Percentiles rank a stretch among this genome's conserved stretches.
Evolutionary conservation across 352 stramenopile species (phyloP).

Genomic region (Globisporangium cederbergense): DNA sequence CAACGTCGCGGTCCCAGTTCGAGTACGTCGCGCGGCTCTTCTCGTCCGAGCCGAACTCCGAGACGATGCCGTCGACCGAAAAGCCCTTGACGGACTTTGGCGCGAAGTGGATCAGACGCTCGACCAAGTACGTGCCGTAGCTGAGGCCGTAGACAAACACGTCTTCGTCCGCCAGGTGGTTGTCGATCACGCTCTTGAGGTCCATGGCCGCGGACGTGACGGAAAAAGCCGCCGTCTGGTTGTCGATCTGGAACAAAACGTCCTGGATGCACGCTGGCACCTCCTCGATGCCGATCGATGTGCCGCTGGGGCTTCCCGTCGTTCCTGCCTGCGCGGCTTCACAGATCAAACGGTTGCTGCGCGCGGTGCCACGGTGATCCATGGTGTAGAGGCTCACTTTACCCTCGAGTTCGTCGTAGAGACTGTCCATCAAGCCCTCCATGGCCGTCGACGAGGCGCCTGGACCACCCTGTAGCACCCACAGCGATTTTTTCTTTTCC

Average conservation of each 20-base stretch:
- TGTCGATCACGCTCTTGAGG: slow-evolving; percentile 48
- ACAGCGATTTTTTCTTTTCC: slow-evolving; percentile 43
- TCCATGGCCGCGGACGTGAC: slow-evolving; percentile 75
- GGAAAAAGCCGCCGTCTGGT: slow-evolving; percentile 63
- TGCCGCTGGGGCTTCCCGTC: slow-evolving; percentile 46
- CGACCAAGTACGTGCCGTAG: slow-evolving; percentile 72
- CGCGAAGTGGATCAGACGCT: slow-evolving; percentile 56
- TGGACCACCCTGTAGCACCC: slow-evolving; percentile 68
- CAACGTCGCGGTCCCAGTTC: slow-evolving; percentile 78
- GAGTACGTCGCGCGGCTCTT: slow-evolving; percentile 69
- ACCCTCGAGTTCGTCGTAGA: slow-evolving; percentile 47
- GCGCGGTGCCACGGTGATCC: slow-evolving; percentile 60
- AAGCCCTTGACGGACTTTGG: slow-evolving; percentile 46
- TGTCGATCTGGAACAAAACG: slow-evolving; percentile 69
- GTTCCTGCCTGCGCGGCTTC: slow-evolving; percentile 45
- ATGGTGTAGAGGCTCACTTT: slow-evolving; percentile 66
- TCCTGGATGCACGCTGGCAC: slow-evolving; percentile 68
- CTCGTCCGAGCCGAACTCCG: slow-evolving; percentile 43
- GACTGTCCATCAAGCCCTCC: slow-evolving; percentile 54
- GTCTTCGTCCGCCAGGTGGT: slow-evolving; percentile 41
- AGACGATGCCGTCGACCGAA: slow-evolving; percentile 64
- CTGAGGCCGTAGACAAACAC: slow-evolving; percentile 74
- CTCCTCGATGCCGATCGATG: slow-evolving; percentile 48
- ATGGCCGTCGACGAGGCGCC: slow-evolving; percentile 70
- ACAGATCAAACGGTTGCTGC: slow-evolving; percentile 55